Evolutionary conservation across 495 filamentous ascomycete genomes (phyloP), one percentile per base, ranked within the genome.

Genomic region (Hypoxylon cercidicola): DNA sequence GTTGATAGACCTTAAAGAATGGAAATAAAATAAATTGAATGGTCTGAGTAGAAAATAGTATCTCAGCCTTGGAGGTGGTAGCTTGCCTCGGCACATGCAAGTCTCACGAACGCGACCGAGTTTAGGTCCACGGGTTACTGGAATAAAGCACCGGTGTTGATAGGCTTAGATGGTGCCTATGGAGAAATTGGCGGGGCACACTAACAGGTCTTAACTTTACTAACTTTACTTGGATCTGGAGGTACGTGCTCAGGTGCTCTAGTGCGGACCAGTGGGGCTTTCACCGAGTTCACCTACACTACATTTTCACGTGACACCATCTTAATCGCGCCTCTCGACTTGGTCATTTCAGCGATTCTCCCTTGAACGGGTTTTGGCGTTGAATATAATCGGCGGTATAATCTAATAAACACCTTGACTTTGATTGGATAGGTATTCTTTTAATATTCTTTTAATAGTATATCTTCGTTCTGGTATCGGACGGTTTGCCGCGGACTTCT

Each of bases 241-340:
- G 37, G 37, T 40, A 40, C 15, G 37, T 40, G 10, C n/a, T n/a
- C n/a, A n/a, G n/a, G n/a, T n/a, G 25, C 25, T 28, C 25, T 28
- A 28, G 25, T 28, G 7, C 25, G 3, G 7, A 3, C 3, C 30
- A 32, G 30, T 32, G 37, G 37, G 12, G 37, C 50, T 39, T 55
- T 55, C 35, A 40, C 60, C 37, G 45, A 57, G 30, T 18, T 64
- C 47, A 64, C 39, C 47, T 39, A 47, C 5, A 12, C 28, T 55
- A 32, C 30, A 32, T 40, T 40, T 32, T 20, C 62, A 66, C 62
- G 62, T 66, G 62, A 66, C 56, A 60, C 55, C 55, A 41, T 20
- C 25, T 60, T 56, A 60, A 41, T 66, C 56, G 62, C 62, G 32
- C 37, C 16, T 39, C 50, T 49, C 44, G 28, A 66, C 56, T 55